Conservation (phyloP, 805 yeast species). For the Yamadazyma tumulicola region DNA sequence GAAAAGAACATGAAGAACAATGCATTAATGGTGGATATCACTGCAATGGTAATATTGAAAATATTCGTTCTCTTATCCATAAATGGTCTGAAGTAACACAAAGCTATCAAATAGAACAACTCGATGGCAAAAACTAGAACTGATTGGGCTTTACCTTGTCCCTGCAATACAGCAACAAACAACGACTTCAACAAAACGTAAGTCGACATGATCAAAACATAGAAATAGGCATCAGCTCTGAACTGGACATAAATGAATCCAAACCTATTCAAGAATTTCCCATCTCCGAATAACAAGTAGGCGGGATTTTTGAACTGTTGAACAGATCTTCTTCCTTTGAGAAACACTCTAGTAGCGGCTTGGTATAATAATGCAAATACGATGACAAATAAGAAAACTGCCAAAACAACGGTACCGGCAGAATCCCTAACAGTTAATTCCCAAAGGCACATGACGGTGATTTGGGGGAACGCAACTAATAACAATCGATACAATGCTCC, state of each 20-base stretch:
- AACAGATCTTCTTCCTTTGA: constrained; percentile 70
- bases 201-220: constrained; percentile 60
- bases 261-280: constrained; percentile 73
- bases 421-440: constrained; percentile 83
- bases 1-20: constrained; percentile 88
- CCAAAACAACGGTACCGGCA: constrained; percentile 76
- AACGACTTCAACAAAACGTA: constrained; percentile 74
- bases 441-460: constrained; percentile 81
- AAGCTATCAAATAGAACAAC: constrained; percentile 57
- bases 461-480: constrained; percentile 83
- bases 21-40: constrained; percentile 77
- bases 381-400: constrained; percentile 63
- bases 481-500: constrained; percentile 85
- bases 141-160: constrained; percentile 77
- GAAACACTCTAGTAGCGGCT: constrained; percentile 71
- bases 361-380: constrained; percentile 58
- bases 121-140: constrained; percentile 74
- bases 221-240: constrained; percentile 83
- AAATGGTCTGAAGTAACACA: constrained; percentile 78
- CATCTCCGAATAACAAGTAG: constrained; percentile 82
- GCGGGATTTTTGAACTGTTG: constrained; percentile 86
- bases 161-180: constrained; percentile 83
- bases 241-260: constrained; percentile 92
- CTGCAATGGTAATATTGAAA: constrained; percentile 84
- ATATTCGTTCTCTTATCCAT: constrained; percentile 93